Evolutionary conservation across 192 early-diverging fungal genomes (phyloP).

Genomic region (Rhizoclosmatium globosum): DNA sequence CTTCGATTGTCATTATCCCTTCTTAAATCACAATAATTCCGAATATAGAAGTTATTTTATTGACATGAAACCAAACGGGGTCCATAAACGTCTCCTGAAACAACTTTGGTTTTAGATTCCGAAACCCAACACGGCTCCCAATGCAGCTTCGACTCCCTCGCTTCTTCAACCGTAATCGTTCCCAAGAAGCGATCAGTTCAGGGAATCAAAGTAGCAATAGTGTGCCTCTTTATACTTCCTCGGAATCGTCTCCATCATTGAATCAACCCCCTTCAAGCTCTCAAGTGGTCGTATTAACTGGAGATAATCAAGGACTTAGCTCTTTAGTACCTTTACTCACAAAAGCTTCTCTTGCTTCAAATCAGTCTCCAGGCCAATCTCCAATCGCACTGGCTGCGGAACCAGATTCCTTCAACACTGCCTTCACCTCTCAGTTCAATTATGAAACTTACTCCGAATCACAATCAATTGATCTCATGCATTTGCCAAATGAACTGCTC

Average conservation of each 20-base stretch:
- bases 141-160: constrained; percentile 16
- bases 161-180: constrained; percentile 7
- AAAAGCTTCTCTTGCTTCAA: neutral
- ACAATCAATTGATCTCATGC: neutral
- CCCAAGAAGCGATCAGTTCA: neutral
- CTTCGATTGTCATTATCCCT: too few relatives aligned
- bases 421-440: neutral
- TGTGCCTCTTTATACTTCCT: neutral
- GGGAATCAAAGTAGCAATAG: neutral
- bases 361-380: neutral
- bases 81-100: too few relatives aligned
- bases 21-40: too few relatives aligned
- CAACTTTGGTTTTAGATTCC: too few relatives aligned
- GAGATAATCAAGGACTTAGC: neutral
- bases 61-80: too few relatives aligned
- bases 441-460: neutral
- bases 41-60: too few relatives aligned
- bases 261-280: neutral
- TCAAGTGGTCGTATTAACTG: neutral
- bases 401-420: neutral
- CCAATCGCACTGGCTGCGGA: neutral
- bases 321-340: neutral
- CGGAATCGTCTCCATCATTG: neutral
- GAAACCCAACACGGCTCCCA: neutral
- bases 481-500: constrained; percentile 54